These are phyloP conservation scores for Asterochloris erici DNA, from an alignment of 139 green algal genomes.

Conservation along the genomic window DNA sequence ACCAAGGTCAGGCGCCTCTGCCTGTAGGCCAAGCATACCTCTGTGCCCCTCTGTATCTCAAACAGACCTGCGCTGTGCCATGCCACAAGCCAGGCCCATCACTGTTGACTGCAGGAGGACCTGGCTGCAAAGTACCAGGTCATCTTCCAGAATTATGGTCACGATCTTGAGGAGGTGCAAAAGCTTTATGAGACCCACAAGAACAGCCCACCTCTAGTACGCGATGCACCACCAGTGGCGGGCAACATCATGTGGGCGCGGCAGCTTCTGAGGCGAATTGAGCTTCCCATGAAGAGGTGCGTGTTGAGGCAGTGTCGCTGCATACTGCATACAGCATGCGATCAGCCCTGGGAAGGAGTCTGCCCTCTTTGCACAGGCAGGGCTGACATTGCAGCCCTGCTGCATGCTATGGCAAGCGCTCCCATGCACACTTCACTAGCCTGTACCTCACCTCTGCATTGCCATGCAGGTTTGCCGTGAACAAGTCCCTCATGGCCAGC, in stretches of 20 bases:
- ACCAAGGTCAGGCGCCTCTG: background rate
- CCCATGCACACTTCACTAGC: background rate
- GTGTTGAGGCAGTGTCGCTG: background rate
- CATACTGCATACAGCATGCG: background rate
- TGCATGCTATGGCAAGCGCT: too few relatives aligned
- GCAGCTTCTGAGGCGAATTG: conserved; percentile 87
- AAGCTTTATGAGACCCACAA: conserved; percentile 91
- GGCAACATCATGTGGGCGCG: conserved; percentile 90
- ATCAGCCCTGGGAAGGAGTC: background rate
- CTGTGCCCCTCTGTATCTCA: background rate
- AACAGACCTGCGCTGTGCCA: background rate
- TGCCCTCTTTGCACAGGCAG: background rate
- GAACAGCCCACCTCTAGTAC: conserved; percentile 68
- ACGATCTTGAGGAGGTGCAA: conserved; percentile 86
- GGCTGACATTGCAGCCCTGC: background rate
- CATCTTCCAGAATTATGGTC: conserved; percentile 83
- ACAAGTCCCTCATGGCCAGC: conserved; percentile 73
- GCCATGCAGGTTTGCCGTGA: conserved; percentile 57
- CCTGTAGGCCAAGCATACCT: background rate
- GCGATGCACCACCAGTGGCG: conserved; percentile 82
- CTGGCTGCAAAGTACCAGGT: conserved; percentile 82
- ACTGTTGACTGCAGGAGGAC: conserved; percentile 17
- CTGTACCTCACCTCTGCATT: background rate
- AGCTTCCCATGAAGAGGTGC: conserved; percentile 82
- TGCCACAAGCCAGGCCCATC: background rate